These are phyloP conservation scores for Rhododendron ovatum DNA, from an alignment of 148 eudicot species.

Conservation along the genomic window DNA sequence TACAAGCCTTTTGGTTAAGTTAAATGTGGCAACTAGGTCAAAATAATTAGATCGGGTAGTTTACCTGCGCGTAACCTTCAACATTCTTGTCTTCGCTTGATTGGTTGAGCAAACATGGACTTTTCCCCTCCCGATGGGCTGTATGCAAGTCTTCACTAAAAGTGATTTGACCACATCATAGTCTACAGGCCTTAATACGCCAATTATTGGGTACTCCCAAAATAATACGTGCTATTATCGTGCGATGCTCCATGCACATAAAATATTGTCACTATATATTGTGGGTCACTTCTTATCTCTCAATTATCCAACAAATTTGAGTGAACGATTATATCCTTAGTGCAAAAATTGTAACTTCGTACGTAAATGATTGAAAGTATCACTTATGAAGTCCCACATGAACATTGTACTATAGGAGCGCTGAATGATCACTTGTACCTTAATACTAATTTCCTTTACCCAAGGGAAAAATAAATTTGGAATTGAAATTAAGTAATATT, in stretches of 20 bases:
- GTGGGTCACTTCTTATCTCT: neutral
- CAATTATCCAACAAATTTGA: neutral
- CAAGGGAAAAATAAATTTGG: neutral
- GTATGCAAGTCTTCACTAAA: neutral
- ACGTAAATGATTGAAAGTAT: neutral
- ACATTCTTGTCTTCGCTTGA: neutral
- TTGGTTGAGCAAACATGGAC: neutral
- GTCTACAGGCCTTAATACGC: neutral
- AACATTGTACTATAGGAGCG: neutral
- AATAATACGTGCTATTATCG: no score
- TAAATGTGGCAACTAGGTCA: neutral
- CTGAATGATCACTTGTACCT: neutral
- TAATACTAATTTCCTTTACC: no score
- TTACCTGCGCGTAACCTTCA: neutral
- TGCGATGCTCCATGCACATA: neutral
- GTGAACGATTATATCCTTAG: neutral
- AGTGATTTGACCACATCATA: neutral
- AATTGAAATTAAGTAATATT: no score
- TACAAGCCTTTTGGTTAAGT: no score
- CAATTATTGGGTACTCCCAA: neutral
- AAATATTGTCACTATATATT: no score
- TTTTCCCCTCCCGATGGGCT: neutral
- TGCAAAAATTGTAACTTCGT: no score
- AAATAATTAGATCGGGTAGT: neutral
- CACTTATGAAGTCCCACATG: neutral